A percentile compares a stretch with the other conserved stretches of the same genome.
Evolutionary conservation across 1,284 basidiomycete genomes (phyloP).

Genomic region (Naganishia albida): DNA sequence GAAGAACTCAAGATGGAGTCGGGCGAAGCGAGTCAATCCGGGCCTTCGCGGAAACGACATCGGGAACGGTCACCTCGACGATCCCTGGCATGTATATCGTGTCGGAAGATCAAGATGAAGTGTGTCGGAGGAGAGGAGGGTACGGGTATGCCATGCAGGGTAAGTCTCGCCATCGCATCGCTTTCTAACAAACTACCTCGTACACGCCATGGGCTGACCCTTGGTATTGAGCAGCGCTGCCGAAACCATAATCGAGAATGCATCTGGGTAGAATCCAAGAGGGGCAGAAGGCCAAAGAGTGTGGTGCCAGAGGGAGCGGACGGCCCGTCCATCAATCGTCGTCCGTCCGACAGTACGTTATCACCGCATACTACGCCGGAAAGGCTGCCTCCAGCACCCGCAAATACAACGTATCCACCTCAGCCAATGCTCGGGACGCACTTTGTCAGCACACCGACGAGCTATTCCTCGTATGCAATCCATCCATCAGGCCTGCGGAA

Average conservation of each 20-base stretch:
- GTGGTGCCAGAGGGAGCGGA: constrained; percentile 3
- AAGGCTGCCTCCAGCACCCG: not conserved
- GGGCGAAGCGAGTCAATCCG: not conserved
- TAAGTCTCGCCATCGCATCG: not conserved
- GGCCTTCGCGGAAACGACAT: constrained; percentile 19
- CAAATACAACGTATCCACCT: not conserved
- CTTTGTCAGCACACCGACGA: not conserved
- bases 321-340: constrained; percentile 1
- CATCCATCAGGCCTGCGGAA: constrained; percentile 10
- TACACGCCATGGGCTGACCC: not conserved
- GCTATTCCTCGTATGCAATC: not conserved
- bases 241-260: constrained; percentile 24
- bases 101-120: constrained; percentile 30
- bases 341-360: constrained; percentile 15
- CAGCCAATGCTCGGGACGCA: not conserved
- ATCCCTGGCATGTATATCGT: constrained; percentile 24
- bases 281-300: constrained; percentile 11
- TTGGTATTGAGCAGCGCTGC: constrained; percentile 15
- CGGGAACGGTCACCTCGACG: constrained; percentile 22
- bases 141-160: constrained; percentile 22
- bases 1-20: not conserved
- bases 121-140: constrained; percentile 23
- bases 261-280: constrained; percentile 24
- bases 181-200: not conserved
- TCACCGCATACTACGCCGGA: constrained; percentile 19